phyloP scores from a whole-genome alignment of 495 filamentous ascomycete genomes.

The Letharia lupina region DNA sequence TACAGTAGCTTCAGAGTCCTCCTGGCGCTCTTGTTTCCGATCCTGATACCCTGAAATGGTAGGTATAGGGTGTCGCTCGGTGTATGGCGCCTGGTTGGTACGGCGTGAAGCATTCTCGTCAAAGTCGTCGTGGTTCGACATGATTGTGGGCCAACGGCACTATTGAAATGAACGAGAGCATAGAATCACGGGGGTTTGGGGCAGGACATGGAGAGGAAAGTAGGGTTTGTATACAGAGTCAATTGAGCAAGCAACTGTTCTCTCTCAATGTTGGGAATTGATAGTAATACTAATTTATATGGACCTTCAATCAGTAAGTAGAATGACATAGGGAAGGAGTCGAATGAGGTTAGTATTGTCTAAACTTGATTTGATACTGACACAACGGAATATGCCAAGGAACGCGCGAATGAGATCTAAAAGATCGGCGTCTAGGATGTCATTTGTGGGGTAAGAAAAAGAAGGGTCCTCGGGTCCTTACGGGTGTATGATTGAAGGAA shows the following conservation, averaged over 20 bases:
- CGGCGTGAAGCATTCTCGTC: constrained; percentile 39
- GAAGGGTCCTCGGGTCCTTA: background rate
- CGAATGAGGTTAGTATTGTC: background rate
- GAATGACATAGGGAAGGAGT: background rate
- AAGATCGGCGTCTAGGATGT: constrained; percentile 5
- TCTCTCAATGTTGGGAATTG: background rate
- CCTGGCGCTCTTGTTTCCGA: constrained; percentile 42
- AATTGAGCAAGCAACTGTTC: background rate
- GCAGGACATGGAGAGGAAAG: background rate
- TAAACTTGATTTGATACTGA: constrained; percentile 3
- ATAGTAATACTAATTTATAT: background rate
- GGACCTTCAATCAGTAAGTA: background rate
- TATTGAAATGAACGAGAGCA: background rate
- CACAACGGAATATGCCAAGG: background rate
- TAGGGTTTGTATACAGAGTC: background rate
- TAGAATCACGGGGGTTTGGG: background rate
- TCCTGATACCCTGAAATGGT: constrained; percentile 56
- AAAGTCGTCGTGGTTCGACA: constrained; percentile 38
- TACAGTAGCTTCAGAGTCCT: constrained; percentile 23
- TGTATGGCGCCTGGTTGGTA: constrained; percentile 46
- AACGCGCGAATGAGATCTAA: background rate
- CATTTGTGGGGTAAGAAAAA: background rate
- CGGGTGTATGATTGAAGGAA: no score
- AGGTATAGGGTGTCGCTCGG: constrained; percentile 49
- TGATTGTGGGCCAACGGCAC: constrained; percentile 15